phyloP scores from a whole-genome alignment of 2,329 filamentous ascomycete species.

The Fusarium sp. region DNA sequence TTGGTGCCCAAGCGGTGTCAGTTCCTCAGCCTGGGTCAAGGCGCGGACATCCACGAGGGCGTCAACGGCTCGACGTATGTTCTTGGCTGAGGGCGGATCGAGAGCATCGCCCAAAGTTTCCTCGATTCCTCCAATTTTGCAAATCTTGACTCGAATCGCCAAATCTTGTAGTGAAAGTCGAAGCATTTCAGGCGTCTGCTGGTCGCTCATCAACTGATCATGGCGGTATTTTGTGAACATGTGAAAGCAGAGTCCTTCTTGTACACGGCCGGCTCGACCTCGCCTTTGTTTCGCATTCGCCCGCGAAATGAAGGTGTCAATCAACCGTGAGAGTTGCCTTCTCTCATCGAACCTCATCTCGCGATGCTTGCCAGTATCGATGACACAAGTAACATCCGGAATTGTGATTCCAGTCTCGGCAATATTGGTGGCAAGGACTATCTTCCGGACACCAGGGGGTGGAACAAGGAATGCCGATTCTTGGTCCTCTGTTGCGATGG shows the following conservation, averaged over 20 bases:
- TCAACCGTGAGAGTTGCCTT: constrained; percentile 86
- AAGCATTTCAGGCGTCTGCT: constrained; percentile 97
- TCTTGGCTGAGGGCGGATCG: constrained; percentile 90
- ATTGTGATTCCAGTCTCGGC: constrained; percentile 99
- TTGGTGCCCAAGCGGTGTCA: constrained; percentile 88
- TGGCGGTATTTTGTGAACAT: constrained; percentile 92
- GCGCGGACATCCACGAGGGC: constrained; percentile 93
- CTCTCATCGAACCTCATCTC: constrained; percentile 98
- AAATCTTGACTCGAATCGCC: constrained; percentile 96
- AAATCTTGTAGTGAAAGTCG: constrained; percentile 93
- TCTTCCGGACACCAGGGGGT: constrained; percentile 84
- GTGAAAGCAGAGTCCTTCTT: constrained; percentile 94
- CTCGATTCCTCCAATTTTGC: constrained; percentile 93
- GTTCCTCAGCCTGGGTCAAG: constrained; percentile 80
- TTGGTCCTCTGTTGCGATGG: constrained; percentile 95
- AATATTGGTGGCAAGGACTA: constrained; percentile 97
- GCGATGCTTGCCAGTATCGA: constrained; percentile 96
- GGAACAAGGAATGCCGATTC: constrained; percentile 91
- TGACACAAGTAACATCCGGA: constrained; percentile 95
- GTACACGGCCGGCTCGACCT: constrained; percentile 93
- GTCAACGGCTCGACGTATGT: constrained; percentile 92
- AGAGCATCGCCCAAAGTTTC: constrained; percentile 87
- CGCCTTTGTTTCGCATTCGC: constrained; percentile 96
- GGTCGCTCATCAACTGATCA: constrained; percentile 85
- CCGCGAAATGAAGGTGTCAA: constrained; percentile 94